Percentiles rank a stretch among this genome's conserved stretches.
phyloP scores from a whole-genome alignment of 495 filamentous ascomycete genomes.

The Cudoniella acicularis region DNA sequence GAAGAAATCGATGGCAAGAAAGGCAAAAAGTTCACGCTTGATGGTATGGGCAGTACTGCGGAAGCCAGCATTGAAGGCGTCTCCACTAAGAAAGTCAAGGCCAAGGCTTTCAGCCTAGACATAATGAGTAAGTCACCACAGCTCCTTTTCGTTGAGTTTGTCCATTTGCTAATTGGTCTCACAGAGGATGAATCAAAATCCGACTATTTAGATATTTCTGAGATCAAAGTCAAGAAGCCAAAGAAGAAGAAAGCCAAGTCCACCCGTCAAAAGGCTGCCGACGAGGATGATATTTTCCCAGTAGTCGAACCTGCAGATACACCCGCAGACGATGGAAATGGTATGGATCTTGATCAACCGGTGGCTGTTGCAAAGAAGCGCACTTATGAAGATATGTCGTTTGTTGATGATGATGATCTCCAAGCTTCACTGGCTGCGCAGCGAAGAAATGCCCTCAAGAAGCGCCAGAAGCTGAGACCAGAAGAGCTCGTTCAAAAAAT shows the following conservation, averaged over 20 bases:
- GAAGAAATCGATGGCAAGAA: slow-evolving; percentile 94
- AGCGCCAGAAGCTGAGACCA: slow-evolving; percentile 76
- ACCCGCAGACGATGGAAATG: slow-evolving; percentile 37
- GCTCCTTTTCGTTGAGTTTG: background rate
- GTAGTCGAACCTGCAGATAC: slow-evolving; percentile 34
- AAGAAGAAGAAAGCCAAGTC: slow-evolving; percentile 88
- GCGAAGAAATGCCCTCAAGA: slow-evolving; percentile 79
- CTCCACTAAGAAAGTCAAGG: slow-evolving; percentile 57
- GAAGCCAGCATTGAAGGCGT: slow-evolving; percentile 47
- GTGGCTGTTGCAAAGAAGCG: slow-evolving; percentile 52
- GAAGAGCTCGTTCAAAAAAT: slow-evolving; percentile 84
- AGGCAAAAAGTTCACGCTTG: slow-evolving; percentile 81
- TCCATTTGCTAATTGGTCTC: slow-evolving; percentile 20
- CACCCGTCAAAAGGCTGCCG: slow-evolving; percentile 61
- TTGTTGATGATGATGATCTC: slow-evolving; percentile 90
- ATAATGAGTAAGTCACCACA: slow-evolving; percentile 36
- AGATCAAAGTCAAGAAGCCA: slow-evolving; percentile 86
- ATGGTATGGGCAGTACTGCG: slow-evolving; percentile 63
- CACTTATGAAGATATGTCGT: slow-evolving; percentile 60
- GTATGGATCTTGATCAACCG: slow-evolving; percentile 76
- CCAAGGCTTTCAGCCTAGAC: slow-evolving; percentile 72
- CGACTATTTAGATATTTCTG: slow-evolving; percentile 82
- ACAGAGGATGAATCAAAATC: slow-evolving; percentile 64
- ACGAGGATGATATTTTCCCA: slow-evolving; percentile 74
- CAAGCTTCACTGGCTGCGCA: slow-evolving; percentile 81